These are phyloP conservation scores for Cordyceps cateniannulata DNA, from an alignment of 2,329 filamentous ascomycete genomes.

Conservation along the genomic window DNA sequence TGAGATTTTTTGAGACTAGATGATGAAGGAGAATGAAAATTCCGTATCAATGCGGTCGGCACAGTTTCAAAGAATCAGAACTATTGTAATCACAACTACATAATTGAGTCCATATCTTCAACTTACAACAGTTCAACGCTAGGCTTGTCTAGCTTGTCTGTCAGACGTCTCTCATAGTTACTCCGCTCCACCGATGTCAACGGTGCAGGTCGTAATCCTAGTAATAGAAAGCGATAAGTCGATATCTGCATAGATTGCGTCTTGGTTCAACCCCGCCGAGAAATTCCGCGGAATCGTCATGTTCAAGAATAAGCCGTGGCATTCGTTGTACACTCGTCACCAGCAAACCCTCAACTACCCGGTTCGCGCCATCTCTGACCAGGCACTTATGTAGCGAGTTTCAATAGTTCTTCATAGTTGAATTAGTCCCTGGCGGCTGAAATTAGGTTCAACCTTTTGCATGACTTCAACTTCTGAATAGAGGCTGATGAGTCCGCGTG, in stretches of 20 bases:
- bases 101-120: neutral
- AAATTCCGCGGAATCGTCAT: no score
- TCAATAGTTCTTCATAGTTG: no score
- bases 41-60: neutral
- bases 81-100: neutral
- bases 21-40: neutral
- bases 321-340: no score
- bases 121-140: neutral
- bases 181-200: neutral
- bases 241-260: neutral
- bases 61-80: neutral
- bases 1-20: neutral
- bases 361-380: no score
- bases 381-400: no score
- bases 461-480: no score
- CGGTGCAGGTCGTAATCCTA: neutral
- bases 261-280: neutral
- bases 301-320: no score
- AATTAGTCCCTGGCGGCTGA: no score
- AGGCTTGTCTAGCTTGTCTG: neutral
- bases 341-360: no score
- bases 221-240: neutral
- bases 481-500: no score
- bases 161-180: neutral
- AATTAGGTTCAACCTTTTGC: no score